Evolutionary conservation across 371 early-diverging fungal genomes (phyloP), one percentile per base, ranked within the genome.

Genomic region (Mortierella sp.): DNA sequence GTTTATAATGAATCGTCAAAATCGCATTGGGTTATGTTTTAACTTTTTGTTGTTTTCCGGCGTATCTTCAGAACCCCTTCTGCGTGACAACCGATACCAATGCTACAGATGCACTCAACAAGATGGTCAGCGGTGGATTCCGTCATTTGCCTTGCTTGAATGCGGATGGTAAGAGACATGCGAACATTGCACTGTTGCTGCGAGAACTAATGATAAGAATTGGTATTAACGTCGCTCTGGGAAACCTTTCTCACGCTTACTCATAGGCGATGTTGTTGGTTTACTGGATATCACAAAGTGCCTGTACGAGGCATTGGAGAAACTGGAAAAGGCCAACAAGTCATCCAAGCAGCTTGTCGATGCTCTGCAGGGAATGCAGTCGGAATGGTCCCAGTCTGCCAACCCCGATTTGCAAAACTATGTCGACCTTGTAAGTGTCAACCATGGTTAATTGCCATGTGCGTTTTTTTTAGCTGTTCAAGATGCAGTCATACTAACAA

Each of bases 281-380:
- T 85, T 97, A 71, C 89, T 98, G 71, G 98, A 98, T 88, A 97
- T 98, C 82, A 97, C 98, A 74, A 97, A 97, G 81, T 97, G 97
- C 88, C 91, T 98, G 80, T 97, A 96, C 85, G 97, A 97, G 79
- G 95, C 97, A 38, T 88, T 98, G 49, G 97, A 97, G 76, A 96
- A 97, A 77, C 92, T 98, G 88, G 98, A 97, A 83, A 92, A 95
- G 41, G 97, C 97, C 41, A 95, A 96, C 88, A 94, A 94, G 74
- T 95, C 96, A 56, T 95, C 96, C 70, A 91, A 93, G 79, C 92
- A 92, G 77, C 88, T 96, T 75, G 95, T 94, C 75, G 95, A 94
- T 77, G 98, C 97, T 21, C 91, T 98, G 79, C 97, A 97, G 83
- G 97, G 94, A 49, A 94, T 98, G 46, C 96, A 97, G 88, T 91